Evolutionary conservation across 805 yeast genomes (phyloP), one percentile per base, ranked within the genome.

Genomic region (Candida nemodendra): DNA sequence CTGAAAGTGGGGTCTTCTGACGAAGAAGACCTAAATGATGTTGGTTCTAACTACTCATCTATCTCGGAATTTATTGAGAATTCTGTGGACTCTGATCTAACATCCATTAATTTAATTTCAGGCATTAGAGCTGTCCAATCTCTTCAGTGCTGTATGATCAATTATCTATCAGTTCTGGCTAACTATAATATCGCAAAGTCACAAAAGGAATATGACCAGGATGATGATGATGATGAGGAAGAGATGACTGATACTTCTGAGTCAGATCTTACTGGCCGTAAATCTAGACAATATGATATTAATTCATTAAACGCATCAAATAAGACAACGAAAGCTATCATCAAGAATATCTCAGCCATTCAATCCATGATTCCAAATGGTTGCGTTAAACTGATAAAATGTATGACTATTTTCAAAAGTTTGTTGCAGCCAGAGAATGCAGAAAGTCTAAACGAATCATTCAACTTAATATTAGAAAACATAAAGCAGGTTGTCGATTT

Each of bases 341-440:
- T 42, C 13, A 27, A 36, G 4, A 37, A 42, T 9, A 36, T 53
- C n/a, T 32, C 45, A 9, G 38, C 45, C 1, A 42, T 43, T 14
- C 44, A 48, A 19, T 30, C 41, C 4, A 42, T 49, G 26, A 50
- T 61, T 24, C 66, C 65, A 22, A 31, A 39, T 2, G 36, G 36
- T 9, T 54, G 60, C 43, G 50, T 50, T 14, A 54, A 53, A 28
- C 42, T 62, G 27, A 41, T 42, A 13, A 61, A 58, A 39, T 49
- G 52, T 34, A 50, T 42, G 28, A 50, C 50, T n/a, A 48, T 60
- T 11, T 56, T 62, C 41, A 53, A 52, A 35, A 41, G 51, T 37
- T 30, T 61, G 17, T 31, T 59, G 15, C 38, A 51, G 25, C 58
- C 62, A n/a, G 38, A 28, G 9, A 48, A 54, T 38, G 36, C 47